Base-by-base conservation (phyloP, 257 asterid genomes). In the Leonotis leonurus region DNA sequence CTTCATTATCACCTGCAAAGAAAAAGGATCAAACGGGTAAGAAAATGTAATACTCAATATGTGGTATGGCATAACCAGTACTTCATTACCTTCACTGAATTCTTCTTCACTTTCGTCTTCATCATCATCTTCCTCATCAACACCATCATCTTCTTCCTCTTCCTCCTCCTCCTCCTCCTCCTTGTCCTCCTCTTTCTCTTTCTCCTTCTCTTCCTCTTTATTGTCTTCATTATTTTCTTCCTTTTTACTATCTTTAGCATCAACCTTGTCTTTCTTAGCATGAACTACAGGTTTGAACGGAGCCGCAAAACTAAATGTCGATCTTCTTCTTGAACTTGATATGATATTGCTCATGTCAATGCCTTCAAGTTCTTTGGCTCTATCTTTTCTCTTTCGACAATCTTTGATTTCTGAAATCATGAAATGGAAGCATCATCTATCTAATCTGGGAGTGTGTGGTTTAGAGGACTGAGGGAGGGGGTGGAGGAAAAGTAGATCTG, bases 291-390 rank as follows among this genome's bases (percentile, higher is more conserved):
- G 81, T 61, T 73, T 78, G 16, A 77, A 81, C 56, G 95, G 91
- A 73, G 74, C 65, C 68, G 53, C 52, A 71, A 78, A 92, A 72
- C 85, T 80, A 75, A 75, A 76, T 3, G 94, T 73, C 22, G 99
- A 84, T 82, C 99, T 81, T 74, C 99, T 79, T 68, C 99, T 85
- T 53, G 95, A 77, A 69, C 97, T 89, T 60, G 97, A 78, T 73
- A 92, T 83, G 60, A 92, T 89, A 79, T 92, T 92, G 79, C 95
- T 83, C 74, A 65, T 74, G 80, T 92, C 99, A 70, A 92, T 92
- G 64, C 97, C 99, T 81, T 92, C 99, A 52, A 92, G 92, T 78
- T 92, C 99, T 81, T 73, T 87, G 51, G 90, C 97, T 62, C 71
- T 89, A 37, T 89, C 91, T 81, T 86, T 92, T 82, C 78, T 89